A percentile compares a stretch with the other conserved stretches of the same genome.
Evolutionary conservation across 768 basidiomycete species (phyloP).

Genomic region (Tubosaeta sp.): DNA sequence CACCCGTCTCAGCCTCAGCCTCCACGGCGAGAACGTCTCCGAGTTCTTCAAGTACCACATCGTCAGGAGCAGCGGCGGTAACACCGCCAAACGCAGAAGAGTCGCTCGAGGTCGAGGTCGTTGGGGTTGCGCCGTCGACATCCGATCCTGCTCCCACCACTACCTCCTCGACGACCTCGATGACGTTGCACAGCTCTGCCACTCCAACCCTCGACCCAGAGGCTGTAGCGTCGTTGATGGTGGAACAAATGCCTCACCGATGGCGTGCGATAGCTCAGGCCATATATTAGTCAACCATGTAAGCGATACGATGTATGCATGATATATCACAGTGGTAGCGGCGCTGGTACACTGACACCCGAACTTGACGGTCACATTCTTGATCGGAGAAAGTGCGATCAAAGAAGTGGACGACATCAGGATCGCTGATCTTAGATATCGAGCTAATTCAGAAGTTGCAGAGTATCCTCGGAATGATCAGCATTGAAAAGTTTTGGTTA

Average conservation of each 20-base stretch:
- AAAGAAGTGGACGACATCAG: too few species aligned
- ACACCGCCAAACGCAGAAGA: conserved; percentile 1
- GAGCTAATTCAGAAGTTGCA: too few species aligned
- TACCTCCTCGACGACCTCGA: conserved; percentile 1
- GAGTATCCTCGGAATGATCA: too few species aligned
- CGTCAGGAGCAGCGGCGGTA: neutral
- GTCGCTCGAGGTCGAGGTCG: conserved; percentile 22
- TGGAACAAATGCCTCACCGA: neutral
- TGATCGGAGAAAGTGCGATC: too few species aligned
- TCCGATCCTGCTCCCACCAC: neutral
- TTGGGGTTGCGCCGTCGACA: conserved; percentile 7
- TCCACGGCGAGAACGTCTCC: conserved; percentile 1
- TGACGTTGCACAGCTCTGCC: neutral
- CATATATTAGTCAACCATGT: neutral
- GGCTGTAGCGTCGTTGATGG: conserved; percentile 21
- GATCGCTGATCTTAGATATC: too few species aligned
- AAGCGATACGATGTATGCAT: neutral
- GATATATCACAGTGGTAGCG: too few species aligned
- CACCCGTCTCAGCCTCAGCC: neutral
- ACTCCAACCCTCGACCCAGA: conserved; percentile 9
- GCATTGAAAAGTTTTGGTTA: too few species aligned
- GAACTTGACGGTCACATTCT: too few species aligned
- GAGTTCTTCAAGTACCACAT: neutral
- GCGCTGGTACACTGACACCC: too few species aligned
- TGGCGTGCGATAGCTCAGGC: neutral